Base-by-base conservation (phyloP, 2,329 filamentous ascomycete species). In the Fusarium agapanthi region DNA sequence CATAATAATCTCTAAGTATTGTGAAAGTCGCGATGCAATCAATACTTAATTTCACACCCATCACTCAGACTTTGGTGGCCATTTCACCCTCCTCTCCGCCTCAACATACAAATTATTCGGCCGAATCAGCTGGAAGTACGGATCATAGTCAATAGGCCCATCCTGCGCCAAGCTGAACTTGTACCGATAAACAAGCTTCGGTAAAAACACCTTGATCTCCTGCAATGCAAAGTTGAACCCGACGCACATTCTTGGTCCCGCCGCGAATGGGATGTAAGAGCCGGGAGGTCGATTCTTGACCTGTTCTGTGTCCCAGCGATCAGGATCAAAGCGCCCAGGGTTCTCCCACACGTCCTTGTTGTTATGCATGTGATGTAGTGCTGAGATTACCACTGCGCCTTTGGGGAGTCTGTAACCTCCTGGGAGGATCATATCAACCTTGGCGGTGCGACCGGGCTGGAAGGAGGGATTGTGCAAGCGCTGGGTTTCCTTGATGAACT, bases 221-320 rank as follows among this genome's bases (percentile, higher is more conserved):
- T 86, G 84, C 22, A 91, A 78, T 0, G 89, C 89, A 76, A 91
- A 90, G 77, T 90, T 91, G 83, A 90, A 91, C 0, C 89, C 90
- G 50, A 91, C 88, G 65, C 90, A 91, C 80, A 85, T 86, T 5
- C 90, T 81, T 0, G 83, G 85, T 0, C 90, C 90, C 0, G 84
- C 81, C 0, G 86, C 89, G 65, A 91, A 92, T 0, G 90, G 90
- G 7, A 88, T 81, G 68, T 91, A 91, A 0, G 86, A 81, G 1
- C 83, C 85, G 35, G 84, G 83, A 57, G 86, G 87, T 6, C 84
- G 77, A 67, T 83, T 84, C 81, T 88, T 88, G 57, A 88, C 87
- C 26, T 82, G 79, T 0, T 87, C 85, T 0, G 85, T 85, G 54
- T 86, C 85, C 89, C 89, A 91, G 10, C 89, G 81, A 72, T 91